phyloP scores from a whole-genome alignment of 2,329 filamentous ascomycete genomes.

The Beauveria australis region DNA sequence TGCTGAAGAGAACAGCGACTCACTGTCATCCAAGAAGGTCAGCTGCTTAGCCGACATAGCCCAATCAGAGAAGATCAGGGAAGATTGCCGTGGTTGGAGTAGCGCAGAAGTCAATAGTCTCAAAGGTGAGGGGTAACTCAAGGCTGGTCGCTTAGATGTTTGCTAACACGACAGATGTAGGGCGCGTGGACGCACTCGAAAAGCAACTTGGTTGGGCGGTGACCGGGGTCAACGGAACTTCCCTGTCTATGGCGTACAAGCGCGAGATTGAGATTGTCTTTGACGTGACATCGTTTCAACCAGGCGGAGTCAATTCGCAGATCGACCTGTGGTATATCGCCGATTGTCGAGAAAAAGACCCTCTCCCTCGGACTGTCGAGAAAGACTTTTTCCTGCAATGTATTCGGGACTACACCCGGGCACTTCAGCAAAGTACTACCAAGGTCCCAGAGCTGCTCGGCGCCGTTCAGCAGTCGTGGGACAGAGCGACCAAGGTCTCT shows the following conservation, averaged over 20 bases:
- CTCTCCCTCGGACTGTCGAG: slow-evolving; percentile 51
- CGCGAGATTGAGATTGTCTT: slow-evolving; percentile 68
- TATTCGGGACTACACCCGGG: slow-evolving; percentile 60
- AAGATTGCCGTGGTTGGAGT: slow-evolving; percentile 86
- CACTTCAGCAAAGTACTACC: slow-evolving; percentile 49
- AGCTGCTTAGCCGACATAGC: slow-evolving; percentile 66
- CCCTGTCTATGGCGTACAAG: slow-evolving; percentile 65
- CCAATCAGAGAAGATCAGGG: slow-evolving; percentile 72
- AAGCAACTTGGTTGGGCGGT: slow-evolving; percentile 64
- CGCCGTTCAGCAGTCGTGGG: slow-evolving; percentile 57
- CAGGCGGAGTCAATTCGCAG: slow-evolving; percentile 36
- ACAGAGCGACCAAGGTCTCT: slow-evolving; percentile 50
- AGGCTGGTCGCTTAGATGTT: not conserved
- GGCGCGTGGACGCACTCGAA: slow-evolving; percentile 57
- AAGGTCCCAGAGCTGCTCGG: slow-evolving; percentile 49
- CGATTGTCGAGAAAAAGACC: slow-evolving; percentile 43
- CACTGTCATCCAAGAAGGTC: slow-evolving; percentile 57
- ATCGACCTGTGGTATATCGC: slow-evolving; percentile 67
- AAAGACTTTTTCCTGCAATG: slow-evolving; percentile 69
- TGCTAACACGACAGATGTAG: slow-evolving; percentile 40
- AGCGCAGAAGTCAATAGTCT: slow-evolving; percentile 68
- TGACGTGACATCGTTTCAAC: slow-evolving; percentile 54
- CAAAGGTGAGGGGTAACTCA: slow-evolving; percentile 49
- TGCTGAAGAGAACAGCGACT: slow-evolving; percentile 56
- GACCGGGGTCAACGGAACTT: slow-evolving; percentile 48